phyloP scores from a whole-genome alignment of 1,284 basidiomycete genomes.

The Austroboletus rostrupii region DNA sequence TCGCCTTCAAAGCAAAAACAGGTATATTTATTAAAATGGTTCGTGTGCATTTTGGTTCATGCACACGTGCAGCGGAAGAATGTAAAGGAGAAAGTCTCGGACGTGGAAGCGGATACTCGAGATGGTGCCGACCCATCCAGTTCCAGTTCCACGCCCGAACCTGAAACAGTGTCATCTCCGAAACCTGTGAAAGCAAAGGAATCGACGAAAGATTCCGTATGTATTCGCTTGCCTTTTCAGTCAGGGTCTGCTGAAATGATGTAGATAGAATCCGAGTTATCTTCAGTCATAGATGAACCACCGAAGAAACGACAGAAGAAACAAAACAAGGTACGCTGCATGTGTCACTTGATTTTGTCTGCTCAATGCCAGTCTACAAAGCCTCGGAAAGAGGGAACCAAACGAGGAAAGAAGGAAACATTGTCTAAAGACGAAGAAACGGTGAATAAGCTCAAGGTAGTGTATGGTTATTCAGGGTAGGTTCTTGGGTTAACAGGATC shows the following conservation, averaged over 20 bases:
- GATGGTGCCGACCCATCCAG: slow-evolving; percentile 11
- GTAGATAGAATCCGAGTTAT: slow-evolving; percentile 59
- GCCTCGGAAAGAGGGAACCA: slow-evolving; percentile 21
- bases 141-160: slow-evolving; percentile 5
- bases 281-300: slow-evolving; percentile 55
- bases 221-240: slow-evolving; percentile 1
- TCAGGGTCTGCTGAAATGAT: not conserved
- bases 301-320: slow-evolving; percentile 39
- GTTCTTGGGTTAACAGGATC: not conserved
- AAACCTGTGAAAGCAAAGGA: slow-evolving; percentile 10
- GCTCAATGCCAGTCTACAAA: slow-evolving; percentile 6
- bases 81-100: slow-evolving; percentile 4
- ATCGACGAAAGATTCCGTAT: slow-evolving; percentile 16
- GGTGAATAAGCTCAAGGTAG: slow-evolving; percentile 58
- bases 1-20: slow-evolving; percentile 13
- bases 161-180: not conserved
- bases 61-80: not conserved
- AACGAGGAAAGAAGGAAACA: slow-evolving; percentile 28
- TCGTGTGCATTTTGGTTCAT: not conserved
- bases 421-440: slow-evolving; percentile 53
- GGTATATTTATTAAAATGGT: not conserved
- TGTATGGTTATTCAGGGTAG: not conserved
- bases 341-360: not conserved
- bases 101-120: slow-evolving; percentile 8
- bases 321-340: slow-evolving; percentile 30